Conservation (phyloP, 495 filamentous ascomycete genomes). For the Filosporella fistucella region DNA sequence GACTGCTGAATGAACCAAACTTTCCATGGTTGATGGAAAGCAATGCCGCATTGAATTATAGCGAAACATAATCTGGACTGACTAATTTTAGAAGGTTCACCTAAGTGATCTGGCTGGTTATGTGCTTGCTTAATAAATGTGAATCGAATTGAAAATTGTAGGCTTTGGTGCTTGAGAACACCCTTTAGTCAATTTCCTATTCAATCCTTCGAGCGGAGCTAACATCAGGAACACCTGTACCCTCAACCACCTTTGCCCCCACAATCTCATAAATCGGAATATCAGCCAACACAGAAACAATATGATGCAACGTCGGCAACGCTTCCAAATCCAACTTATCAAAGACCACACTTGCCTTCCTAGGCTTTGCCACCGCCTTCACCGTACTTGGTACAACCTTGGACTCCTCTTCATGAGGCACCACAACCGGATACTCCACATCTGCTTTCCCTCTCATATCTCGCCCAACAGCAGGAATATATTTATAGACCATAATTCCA, state of each 20-base stretch:
- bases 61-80: no score
- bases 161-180: no score
- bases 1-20: no score
- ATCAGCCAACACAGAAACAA: conserved; percentile 42
- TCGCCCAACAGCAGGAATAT: conserved; percentile 18
- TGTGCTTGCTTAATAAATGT: no score
- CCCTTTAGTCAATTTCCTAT: conserved; percentile 11
- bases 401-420: conserved; percentile 32
- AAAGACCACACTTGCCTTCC: conserved; percentile 25
- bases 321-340: conserved; percentile 39
- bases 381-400: background rate
- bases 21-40: no score
- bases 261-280: conserved; percentile 50
- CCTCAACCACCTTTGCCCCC: conserved; percentile 43
- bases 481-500: conserved; percentile 16
- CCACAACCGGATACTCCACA: conserved; percentile 19
- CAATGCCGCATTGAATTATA: no score
- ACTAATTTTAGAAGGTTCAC: no score
- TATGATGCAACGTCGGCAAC: conserved; percentile 52
- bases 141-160: no score
- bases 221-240: conserved; percentile 43
- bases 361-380: conserved; percentile 19
- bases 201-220: conserved; percentile 37
- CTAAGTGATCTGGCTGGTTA: no score
- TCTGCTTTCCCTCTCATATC: conserved; percentile 18